Base-by-base conservation (phyloP, 306 rosid species). In the Vigna reflexopilosa region DNA sequence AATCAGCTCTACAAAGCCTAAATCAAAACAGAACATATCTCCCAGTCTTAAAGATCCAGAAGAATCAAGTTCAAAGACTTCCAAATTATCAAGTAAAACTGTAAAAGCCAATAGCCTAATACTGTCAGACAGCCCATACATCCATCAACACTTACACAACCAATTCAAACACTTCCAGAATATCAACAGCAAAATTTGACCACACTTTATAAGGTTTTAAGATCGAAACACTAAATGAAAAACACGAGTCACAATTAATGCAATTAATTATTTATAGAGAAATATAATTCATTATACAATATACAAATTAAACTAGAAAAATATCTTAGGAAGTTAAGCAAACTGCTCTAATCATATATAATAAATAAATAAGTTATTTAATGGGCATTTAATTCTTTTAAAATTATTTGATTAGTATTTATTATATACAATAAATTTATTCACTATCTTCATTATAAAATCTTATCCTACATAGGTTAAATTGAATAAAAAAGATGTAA, bases 131-230 rank as follows among this genome's bases (percentile, higher is more conserved):
- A 59, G 9, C 11, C 6, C 30, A 28, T 19, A 30, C 19, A 2
- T 28, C 19, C 10, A 59, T 26, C 66, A 13, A 28, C 66, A 59
- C 42, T 5, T 26, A 24, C 0, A 24, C 66, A 42, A 42, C 47
- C 19, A 1, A 24, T 57, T 47, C n/a, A 47, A 77, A 17, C 71
- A 70, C 59, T 47, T 56, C 11, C 22, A 70, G 30, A 68, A 57
- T 78, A 19, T 45, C 24, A 28, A 67, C 3, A 32, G 68, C 30
- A 77, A 75, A 40, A 55, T 14, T 15, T 13, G 14, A 20, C 22
- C 0, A 22, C 22, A 22, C 22, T 22, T 22, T 22, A 22, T 22
- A 22, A 22, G 22, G 22, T 22, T 22, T 22, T 22, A 22, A 22
- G 22, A 22, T 22, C 22, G 22, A 22, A 22, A 22, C 22, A 22